Evolutionary conservation across 73 alveolate species (phyloP), one percentile per base, ranked within the genome.

Genomic region (Durusdinium trenchii): DNA sequence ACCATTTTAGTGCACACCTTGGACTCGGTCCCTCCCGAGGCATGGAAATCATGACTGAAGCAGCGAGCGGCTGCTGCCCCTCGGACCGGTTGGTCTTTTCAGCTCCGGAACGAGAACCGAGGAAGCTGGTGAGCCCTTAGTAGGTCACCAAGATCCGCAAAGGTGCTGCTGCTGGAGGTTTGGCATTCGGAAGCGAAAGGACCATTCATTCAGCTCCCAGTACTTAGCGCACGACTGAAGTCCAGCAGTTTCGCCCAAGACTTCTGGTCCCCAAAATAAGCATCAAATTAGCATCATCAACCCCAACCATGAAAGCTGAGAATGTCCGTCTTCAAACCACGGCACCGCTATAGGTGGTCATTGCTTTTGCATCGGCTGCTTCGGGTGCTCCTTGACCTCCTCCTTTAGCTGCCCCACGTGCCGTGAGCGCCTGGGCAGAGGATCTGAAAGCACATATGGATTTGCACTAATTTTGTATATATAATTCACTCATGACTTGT

Each of bases 331-430:
- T 64, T 64, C 79, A 40, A n/a, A 36, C 38, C 51, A 75, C 32
- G 9, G 28, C 76, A 35, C 76, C 32, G 43, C 5, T 3, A 40
- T 10, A 91, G 98, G 98, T 35, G 98, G 98, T 54, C 98, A 91
- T 45, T 91, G 98, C 89, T 91, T 91, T 52, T 91, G 98, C 90
- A 91, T 91, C n/a, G 98, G 98, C 61, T 91, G 98, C 98, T 91
- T 91, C 45, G 98, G 98, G 48, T 91, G 98, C 82, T 91, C 98
- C 40, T 48, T 91, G 98, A 91, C 87, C 30, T 91, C 98, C n/a
- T 91, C 98, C 75, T 91, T 91, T 57, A 67, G 90, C 78, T 91
- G 98, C 89, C 98, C 98, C 26, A 91, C 98, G 46, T 91, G 98
- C 78, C 82, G 98, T 20, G 89, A 91, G 98, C 35, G 28, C 0